These are phyloP conservation scores for Cercospora zeina DNA, from an alignment of 2,329 filamentous ascomycete species.

Conservation along the genomic window DNA sequence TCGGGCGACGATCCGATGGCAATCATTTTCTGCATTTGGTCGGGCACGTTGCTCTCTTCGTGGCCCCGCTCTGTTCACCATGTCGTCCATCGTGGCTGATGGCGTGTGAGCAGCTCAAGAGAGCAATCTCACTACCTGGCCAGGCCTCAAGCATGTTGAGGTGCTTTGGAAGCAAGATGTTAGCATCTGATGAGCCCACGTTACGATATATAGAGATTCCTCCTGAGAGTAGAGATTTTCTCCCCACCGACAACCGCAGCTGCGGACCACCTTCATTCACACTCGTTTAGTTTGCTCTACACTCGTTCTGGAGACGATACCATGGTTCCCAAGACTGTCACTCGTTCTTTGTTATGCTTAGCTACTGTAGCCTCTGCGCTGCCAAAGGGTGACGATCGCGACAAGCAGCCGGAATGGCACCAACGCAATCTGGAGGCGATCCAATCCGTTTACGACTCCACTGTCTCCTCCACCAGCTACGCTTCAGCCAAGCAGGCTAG, in stretches of 20 bases:
- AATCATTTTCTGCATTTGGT: not conserved
- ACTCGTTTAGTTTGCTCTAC: constrained; percentile 22
- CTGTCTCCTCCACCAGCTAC: constrained; percentile 45
- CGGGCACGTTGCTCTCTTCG: constrained; percentile 2
- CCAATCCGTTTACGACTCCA: constrained; percentile 46
- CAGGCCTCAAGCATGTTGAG: constrained; percentile 18
- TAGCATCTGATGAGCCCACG: constrained; percentile 7
- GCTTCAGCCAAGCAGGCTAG: constrained; percentile 42
- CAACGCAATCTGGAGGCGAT: constrained; percentile 45
- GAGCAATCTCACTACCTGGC: constrained; percentile 18
- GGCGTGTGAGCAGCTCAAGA: constrained; percentile 11
- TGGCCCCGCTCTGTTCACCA: constrained; percentile 4
- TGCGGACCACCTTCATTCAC: constrained; percentile 20
- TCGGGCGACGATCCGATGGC: not conserved
- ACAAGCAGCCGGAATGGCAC: constrained; percentile 18
- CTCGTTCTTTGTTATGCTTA: constrained; percentile 25
- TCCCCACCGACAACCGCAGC: constrained; percentile 18
- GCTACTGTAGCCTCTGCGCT: constrained; percentile 20
- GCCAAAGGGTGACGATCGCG: constrained; percentile 8
- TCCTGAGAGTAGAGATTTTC: constrained; percentile 2
- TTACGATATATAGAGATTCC: constrained; percentile 22
- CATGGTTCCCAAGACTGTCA: constrained; percentile 24
- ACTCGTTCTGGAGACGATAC: constrained; percentile 14
- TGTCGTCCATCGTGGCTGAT: not conserved
- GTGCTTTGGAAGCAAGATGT: constrained; percentile 10